Conservation (phyloP, 495 filamentous ascomycete species). For the Xylaria sp. region DNA sequence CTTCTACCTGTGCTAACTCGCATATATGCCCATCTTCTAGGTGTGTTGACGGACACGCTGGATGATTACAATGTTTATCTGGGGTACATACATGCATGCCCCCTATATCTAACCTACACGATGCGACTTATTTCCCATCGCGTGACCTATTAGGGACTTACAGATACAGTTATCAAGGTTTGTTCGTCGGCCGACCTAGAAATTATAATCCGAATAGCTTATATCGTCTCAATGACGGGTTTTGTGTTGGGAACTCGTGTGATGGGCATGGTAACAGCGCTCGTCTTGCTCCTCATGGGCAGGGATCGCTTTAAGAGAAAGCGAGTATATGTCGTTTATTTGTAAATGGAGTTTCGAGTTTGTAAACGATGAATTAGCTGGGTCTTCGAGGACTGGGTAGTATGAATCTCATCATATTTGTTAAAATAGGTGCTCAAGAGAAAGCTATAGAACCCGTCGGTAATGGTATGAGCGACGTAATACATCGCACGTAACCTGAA, state of each 20-base stretch:
- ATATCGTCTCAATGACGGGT: neutral
- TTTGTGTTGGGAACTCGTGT: too few relatives aligned
- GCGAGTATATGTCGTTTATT: neutral
- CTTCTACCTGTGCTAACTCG: neutral
- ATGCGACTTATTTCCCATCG: neutral
- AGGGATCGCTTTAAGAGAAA: neutral
- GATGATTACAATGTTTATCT: neutral
- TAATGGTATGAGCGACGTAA: too few relatives aligned
- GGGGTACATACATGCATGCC: neutral
- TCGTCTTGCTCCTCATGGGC: neutral
- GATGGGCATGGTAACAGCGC: neutral
- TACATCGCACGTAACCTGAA: too few relatives aligned
- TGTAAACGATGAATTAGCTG: too few relatives aligned
- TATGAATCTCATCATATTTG: too few relatives aligned
- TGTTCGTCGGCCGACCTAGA: neutral
- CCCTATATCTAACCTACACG: neutral
- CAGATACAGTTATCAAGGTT: neutral
- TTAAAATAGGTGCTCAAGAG: too few relatives aligned
- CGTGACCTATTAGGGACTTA: neutral
- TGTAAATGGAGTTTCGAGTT: neutral
- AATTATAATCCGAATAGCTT: neutral
- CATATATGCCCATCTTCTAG: neutral
- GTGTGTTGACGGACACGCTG: neutral
- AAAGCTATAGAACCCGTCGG: too few relatives aligned
- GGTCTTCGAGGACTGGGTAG: too few relatives aligned